Conservation (phyloP, 305 asterid species). For the Solanum hybrid region DNA sequence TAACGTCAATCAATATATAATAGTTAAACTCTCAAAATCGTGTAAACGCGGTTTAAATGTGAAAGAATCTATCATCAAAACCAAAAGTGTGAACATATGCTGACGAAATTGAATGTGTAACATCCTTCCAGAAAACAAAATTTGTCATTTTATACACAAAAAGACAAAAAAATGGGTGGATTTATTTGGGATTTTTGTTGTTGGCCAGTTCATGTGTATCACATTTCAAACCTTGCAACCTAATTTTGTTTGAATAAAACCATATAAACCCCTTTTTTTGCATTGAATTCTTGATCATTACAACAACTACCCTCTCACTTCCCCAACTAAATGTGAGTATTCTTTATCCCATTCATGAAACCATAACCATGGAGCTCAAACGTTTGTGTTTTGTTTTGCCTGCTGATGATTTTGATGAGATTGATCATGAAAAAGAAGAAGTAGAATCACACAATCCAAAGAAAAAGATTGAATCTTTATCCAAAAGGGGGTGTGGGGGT, state of each 20-base stretch:
- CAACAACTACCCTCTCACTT: not conserved
- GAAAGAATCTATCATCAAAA: not conserved
- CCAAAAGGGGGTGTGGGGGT: slow-evolving; percentile 20
- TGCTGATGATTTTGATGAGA: slow-evolving; percentile 35
- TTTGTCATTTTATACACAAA: not conserved
- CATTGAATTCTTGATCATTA: not conserved
- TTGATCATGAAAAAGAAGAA: not conserved
- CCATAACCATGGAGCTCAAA: slow-evolving; percentile 47
- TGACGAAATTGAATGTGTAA: not conserved
- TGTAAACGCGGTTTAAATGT: not conserved
- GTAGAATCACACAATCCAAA: not conserved
- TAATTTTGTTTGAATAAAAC: slow-evolving; percentile 37
- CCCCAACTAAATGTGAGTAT: not conserved
- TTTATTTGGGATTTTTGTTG: slow-evolving; percentile 11
- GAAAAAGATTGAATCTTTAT: not conserved
- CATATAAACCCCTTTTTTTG: not conserved
- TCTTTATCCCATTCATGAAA: not conserved
- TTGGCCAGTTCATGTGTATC: slow-evolving; percentile 38
- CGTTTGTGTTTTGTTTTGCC: slow-evolving; percentile 62
- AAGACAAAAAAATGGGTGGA: not conserved
- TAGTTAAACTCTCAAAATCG: not conserved
- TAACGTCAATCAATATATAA: not conserved
- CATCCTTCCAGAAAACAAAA: not conserved
- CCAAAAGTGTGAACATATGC: not conserved
- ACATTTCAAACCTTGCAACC: slow-evolving; percentile 51